Evolutionary conservation across 2,329 filamentous ascomycete species (phyloP).

Genomic region (Penicillium sp.): DNA sequence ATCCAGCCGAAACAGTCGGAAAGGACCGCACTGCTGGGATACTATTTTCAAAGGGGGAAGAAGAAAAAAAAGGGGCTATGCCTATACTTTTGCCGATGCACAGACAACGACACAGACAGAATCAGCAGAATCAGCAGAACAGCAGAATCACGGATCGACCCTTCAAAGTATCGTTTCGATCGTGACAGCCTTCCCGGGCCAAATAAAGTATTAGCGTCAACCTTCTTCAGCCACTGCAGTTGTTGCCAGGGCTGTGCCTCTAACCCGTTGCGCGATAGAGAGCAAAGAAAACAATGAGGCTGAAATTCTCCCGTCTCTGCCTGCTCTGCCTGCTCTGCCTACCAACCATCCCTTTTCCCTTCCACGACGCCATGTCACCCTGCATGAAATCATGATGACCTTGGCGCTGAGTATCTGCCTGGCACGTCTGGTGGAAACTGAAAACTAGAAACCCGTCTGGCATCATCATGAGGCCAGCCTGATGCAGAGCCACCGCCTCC

Average conservation of each 20-base stretch:
- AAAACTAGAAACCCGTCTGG: neutral
- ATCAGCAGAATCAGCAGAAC: neutral
- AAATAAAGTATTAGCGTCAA: slow-evolving; percentile 27
- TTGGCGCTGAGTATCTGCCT: neutral
- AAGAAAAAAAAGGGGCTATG: neutral
- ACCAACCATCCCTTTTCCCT: neutral
- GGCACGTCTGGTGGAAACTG: neutral
- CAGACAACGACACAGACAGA: neutral
- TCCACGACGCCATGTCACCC: slow-evolving; percentile 3
- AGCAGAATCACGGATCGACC: neutral
- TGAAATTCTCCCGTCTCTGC: slow-evolving; percentile 1
- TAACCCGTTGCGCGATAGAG: neutral
- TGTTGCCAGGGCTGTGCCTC: neutral
- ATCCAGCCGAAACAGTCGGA: neutral
- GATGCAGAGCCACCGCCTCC: slow-evolving; percentile 22
- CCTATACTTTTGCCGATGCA: neutral
- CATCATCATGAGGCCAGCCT: slow-evolving; percentile 26
- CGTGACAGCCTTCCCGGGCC: neutral
- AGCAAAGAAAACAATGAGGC: slow-evolving; percentile 6
- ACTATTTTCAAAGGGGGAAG: neutral
- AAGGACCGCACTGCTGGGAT: neutral
- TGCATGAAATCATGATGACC: slow-evolving; percentile 26
- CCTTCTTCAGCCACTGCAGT: slow-evolving; percentile 22
- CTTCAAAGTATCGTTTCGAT: neutral
- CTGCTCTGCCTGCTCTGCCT: no score